These are phyloP conservation scores for Euclidium syriacum DNA, from an alignment of 345 rosid species.

Conservation along the genomic window DNA sequence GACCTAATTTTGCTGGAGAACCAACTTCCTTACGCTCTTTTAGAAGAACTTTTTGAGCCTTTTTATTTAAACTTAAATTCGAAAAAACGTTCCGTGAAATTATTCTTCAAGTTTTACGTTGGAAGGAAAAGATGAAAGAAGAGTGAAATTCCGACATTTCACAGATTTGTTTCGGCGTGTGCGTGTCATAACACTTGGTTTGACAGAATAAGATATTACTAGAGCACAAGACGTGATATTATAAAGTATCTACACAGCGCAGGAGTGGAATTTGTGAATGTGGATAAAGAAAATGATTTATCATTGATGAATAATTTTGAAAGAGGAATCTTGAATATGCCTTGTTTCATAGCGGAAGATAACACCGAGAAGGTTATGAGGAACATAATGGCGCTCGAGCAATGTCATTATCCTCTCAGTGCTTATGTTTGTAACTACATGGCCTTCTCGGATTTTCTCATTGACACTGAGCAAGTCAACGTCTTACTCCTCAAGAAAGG, in stretches of 20 bases:
- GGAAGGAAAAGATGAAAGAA: neutral
- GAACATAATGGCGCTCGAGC: slow-evolving; percentile 31
- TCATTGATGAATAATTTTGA: slow-evolving; percentile 19
- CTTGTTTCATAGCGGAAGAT: neutral
- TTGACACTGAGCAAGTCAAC: slow-evolving; percentile 13
- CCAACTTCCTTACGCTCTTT: slow-evolving; percentile 22
- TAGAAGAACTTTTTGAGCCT: neutral
- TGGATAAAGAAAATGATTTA: neutral
- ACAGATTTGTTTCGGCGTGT: slow-evolving; percentile 22
- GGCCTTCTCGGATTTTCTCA: slow-evolving; percentile 23
- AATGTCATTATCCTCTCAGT: neutral
- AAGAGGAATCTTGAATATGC: slow-evolving; percentile 7
- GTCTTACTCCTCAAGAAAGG: slow-evolving; percentile 31
- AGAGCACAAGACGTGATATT: neutral
- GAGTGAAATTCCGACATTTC: slow-evolving; percentile 10
- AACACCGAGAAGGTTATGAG: slow-evolving; percentile 12
- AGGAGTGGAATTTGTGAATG: slow-evolving; percentile 4
- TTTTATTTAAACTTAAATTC: neutral
- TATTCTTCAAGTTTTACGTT: neutral
- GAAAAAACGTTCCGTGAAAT: neutral
- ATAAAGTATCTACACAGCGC: neutral
- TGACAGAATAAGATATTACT: neutral
- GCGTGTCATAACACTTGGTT: slow-evolving; percentile 18
- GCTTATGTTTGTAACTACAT: slow-evolving; percentile 19
- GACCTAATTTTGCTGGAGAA: slow-evolving; percentile 26